phyloP scores from a whole-genome alignment of 208 protist species.

The Porcisia deanei region DNA sequence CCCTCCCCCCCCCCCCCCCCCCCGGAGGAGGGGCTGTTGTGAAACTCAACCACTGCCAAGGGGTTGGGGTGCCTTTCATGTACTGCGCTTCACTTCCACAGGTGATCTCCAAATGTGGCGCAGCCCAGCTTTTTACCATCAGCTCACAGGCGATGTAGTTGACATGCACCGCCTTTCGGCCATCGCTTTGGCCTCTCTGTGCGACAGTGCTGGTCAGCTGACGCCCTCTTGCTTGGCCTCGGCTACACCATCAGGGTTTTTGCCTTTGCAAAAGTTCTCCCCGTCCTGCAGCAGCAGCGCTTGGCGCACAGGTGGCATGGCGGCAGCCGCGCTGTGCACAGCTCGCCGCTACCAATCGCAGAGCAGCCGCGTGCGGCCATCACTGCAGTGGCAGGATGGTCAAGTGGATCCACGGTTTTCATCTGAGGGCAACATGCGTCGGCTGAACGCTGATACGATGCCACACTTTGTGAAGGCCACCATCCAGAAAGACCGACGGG shows the following conservation, averaged over 20 bases:
- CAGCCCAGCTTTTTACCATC: neutral
- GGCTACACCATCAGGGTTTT: neutral
- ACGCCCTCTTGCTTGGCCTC: neutral
- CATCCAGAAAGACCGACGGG: slow-evolving; percentile 87
- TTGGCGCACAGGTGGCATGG: neutral
- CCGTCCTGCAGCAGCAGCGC: neutral
- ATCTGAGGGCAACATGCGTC: slow-evolving; percentile 65
- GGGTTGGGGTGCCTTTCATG: neutral
- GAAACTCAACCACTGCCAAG: neutral
- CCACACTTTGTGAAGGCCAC: slow-evolving; percentile 88
- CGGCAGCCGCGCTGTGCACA: slow-evolving; percentile 8
- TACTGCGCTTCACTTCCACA: neutral
- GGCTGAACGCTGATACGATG: slow-evolving; percentile 84
- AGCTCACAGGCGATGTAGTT: neutral
- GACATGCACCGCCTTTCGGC: neutral
- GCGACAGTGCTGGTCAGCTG: neutral
- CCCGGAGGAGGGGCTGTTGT: neutral
- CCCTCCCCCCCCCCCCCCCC: neutral
- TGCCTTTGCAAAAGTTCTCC: neutral
- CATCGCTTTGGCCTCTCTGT: neutral
- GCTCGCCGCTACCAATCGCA: slow-evolving; percentile 65
- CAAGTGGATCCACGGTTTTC: slow-evolving; percentile 76
- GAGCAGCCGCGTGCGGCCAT: slow-evolving; percentile 41
- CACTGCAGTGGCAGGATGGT: slow-evolving; percentile 68
- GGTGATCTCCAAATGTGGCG: neutral